Percentiles rank a stretch among this genome's conserved stretches.
These are phyloP conservation scores for Medicago arabica DNA, from an alignment of 306 rosid species.

Conservation along the genomic window DNA sequence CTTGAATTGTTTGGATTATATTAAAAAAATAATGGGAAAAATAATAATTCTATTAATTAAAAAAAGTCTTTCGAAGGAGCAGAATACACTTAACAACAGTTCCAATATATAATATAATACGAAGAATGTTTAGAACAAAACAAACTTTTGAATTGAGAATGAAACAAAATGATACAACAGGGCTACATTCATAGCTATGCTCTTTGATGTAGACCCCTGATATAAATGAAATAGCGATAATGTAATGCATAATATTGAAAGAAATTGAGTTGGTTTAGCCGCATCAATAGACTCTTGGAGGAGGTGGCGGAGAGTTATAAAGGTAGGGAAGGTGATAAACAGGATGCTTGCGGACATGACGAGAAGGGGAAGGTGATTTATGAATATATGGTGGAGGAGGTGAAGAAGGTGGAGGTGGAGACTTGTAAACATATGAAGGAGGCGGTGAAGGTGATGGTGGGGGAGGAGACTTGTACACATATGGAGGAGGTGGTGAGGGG, in stretches of 20 bases:
- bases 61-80: no score
- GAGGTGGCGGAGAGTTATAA: slow-evolving; percentile 3
- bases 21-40: not conserved
- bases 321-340: not conserved
- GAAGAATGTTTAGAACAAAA: not conserved
- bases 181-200: not conserved
- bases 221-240: not conserved
- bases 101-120: not conserved
- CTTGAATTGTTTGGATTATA: not conserved
- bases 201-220: slow-evolving; percentile 1
- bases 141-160: not conserved
- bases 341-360: not conserved
- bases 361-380: not conserved
- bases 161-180: not conserved
- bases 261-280: not conserved
- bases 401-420: not conserved
- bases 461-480: not conserved
- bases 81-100: not conserved
- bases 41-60: not conserved
- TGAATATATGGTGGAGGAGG: not conserved
- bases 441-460: not conserved
- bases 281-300: slow-evolving; percentile 4
- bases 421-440: not conserved
- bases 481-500: not conserved
- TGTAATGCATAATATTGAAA: not conserved